Evolutionary conservation across 805 yeast genomes (phyloP).

Genomic region (Yarrowia phangngaensis): DNA sequence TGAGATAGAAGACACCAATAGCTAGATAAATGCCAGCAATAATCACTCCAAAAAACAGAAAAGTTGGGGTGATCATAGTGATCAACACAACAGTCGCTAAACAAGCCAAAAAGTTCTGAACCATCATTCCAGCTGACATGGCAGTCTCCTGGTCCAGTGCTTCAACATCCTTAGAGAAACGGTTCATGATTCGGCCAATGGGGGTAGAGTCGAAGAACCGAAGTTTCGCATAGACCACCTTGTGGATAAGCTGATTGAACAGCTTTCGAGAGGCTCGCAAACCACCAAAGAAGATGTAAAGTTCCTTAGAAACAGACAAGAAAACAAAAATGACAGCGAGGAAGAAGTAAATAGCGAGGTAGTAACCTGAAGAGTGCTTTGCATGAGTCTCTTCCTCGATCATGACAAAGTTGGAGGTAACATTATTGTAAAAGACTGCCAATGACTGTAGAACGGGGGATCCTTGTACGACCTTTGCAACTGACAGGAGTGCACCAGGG

Average conservation of each 20-base stretch:
- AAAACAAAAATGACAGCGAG: constrained; percentile 51
- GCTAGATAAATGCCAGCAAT: constrained; percentile 56
- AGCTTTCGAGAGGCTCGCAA: constrained; percentile 39
- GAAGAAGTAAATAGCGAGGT: constrained; percentile 59
- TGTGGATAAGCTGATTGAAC: constrained; percentile 70
- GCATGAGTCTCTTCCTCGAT: constrained; percentile 5
- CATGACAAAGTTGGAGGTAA: constrained; percentile 7
- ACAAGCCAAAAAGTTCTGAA: constrained; percentile 21
- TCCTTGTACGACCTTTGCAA: constrained; percentile 34
- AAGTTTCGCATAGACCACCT: constrained; percentile 87
- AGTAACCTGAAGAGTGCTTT: constrained; percentile 59
- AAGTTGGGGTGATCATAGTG: constrained; percentile 56
- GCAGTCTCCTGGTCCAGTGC: constrained; percentile 89
- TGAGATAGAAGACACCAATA: constrained; percentile 71
- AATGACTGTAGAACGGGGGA: constrained; percentile 29
- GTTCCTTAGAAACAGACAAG: constrained; percentile 24
- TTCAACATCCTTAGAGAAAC: constrained; percentile 87
- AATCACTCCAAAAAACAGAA: constrained; percentile 66
- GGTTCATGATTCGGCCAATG: constrained; percentile 81
- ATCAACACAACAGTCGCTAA: constrained; percentile 59
- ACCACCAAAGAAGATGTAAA: constrained; percentile 42
- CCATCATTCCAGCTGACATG: constrained; percentile 22
- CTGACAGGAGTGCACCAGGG: constrained; percentile 28
- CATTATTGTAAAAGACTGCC: constrained; percentile 11
- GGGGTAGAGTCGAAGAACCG: constrained; percentile 93